phyloP scores from a whole-genome alignment of 2,329 filamentous ascomycete genomes.

The Fusarium concolor region DNA sequence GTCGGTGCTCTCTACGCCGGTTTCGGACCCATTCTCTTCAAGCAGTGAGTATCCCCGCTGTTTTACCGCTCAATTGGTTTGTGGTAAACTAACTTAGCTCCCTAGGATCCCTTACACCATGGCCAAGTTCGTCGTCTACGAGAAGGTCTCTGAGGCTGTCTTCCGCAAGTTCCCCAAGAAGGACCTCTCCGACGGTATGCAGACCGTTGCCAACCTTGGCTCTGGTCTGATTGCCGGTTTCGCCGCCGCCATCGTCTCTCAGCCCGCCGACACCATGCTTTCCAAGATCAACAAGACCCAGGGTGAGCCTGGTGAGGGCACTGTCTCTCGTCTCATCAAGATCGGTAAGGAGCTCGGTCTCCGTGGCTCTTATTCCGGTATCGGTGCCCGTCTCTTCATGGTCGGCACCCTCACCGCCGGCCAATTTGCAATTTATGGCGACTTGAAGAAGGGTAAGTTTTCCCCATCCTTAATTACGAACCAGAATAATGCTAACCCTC shows the following conservation, averaged over 20 bases:
- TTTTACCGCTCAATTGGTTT: neutral
- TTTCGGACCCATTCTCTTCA: constrained; percentile 85
- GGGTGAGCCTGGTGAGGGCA: constrained; percentile 87
- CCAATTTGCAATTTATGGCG: constrained; percentile 91
- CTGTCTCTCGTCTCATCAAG: constrained; percentile 83
- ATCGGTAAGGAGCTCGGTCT: constrained; percentile 88
- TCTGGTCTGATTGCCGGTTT: constrained; percentile 71
- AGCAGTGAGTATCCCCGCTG: constrained; percentile 52
- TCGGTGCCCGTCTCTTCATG: constrained; percentile 75
- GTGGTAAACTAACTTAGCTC: constrained; percentile 34
- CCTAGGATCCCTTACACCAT: constrained; percentile 88
- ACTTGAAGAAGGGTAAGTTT: constrained; percentile 52
- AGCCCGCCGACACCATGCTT: constrained; percentile 94
- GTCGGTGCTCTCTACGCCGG: constrained; percentile 89
- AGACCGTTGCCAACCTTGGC: constrained; percentile 84
- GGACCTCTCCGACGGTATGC: constrained; percentile 72
- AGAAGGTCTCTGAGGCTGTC: constrained; percentile 83
- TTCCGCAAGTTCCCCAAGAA: constrained; percentile 78
- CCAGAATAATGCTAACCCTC: too few species aligned
- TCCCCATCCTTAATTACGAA: too few species aligned
- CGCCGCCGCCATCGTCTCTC: constrained; percentile 86
- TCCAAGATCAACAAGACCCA: constrained; percentile 97
- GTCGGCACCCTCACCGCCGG: constrained; percentile 80
- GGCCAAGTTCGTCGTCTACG: constrained; percentile 94
- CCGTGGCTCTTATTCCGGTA: constrained; percentile 81